Evolutionary conservation across 768 basidiomycete species (phyloP).

Genomic region (Pseudohyphozyma bogoriensis): DNA sequence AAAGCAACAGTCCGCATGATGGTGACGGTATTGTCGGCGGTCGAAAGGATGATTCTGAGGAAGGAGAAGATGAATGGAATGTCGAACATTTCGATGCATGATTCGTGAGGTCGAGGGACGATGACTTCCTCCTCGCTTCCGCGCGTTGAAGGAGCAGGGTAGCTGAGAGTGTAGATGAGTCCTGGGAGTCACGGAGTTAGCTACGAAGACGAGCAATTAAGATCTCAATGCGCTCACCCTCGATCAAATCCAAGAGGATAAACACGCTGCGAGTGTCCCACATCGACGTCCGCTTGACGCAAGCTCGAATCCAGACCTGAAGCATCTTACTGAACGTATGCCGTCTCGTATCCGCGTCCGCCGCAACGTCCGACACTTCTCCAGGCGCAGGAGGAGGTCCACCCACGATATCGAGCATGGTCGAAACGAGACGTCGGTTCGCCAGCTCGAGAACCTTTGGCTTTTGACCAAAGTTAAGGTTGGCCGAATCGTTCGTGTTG

Average conservation of each 20-base stretch:
- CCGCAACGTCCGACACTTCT: slow-evolving; percentile 7
- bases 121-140: slow-evolving; percentile 11
- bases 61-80: slow-evolving; percentile 39
- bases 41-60: slow-evolving; percentile 37
- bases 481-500: slow-evolving; percentile 42
- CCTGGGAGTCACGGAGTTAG: slow-evolving; percentile 19
- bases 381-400: slow-evolving; percentile 7
- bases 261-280: slow-evolving; percentile 43
- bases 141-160: slow-evolving; percentile 17
- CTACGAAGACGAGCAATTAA: neutral
- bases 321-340: slow-evolving; percentile 39
- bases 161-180: slow-evolving; percentile 38
- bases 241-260: slow-evolving; percentile 42
- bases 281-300: slow-evolving; percentile 40
- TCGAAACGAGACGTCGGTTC: slow-evolving; percentile 41
- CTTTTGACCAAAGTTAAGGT: slow-evolving; percentile 40
- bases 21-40: slow-evolving; percentile 43
- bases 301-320: slow-evolving; percentile 39
- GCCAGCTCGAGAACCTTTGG: slow-evolving; percentile 44
- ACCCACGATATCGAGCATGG: slow-evolving; percentile 38
- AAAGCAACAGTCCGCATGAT: slow-evolving; percentile 42
- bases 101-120: slow-evolving; percentile 16
- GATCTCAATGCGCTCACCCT: too few relatives aligned
- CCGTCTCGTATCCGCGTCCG: slow-evolving; percentile 16
- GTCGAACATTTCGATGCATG: slow-evolving; percentile 36